Evolutionary conservation across 495 filamentous ascomycete genomes (phyloP), one percentile per base, ranked within the genome.

Genomic region (Penicillium psychrofluorescens): DNA sequence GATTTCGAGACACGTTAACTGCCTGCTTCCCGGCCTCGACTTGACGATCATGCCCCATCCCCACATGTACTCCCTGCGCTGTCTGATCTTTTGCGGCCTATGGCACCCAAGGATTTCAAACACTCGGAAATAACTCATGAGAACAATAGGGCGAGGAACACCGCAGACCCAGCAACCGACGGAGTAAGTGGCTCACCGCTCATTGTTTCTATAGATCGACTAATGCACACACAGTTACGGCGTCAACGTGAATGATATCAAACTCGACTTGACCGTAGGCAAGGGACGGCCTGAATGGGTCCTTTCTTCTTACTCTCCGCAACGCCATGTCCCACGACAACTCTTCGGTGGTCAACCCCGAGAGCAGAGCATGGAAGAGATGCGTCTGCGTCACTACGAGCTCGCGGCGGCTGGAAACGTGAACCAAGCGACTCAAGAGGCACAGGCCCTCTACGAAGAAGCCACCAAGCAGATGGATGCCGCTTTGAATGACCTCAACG

Each of bases 361-460:
- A 14, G 90, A 95, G 61, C 80, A 87, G 51, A 91, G 87, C 54
- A 81, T 82, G 31, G 89, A 95, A 61, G 90, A 95, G 56, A 70
- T 90, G 39, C 76, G 88, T 41, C 40, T 90, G 11, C 74, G 78
- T 14, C 83, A 84, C 66, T 80, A 88, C 53, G 61, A 78, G 41
- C 70, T 71, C 7, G 54, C 64, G 29, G 71, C 76, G 12, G 45
- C 76, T 11, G 83, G 83, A 6, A 87, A 84, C 49, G 61, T 72
- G 33, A 66, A 83, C 46, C 70, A 74, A 44, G 85, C 85, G 8
- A 70, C 89, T 11, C 74, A 80, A 53, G 79, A 90, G 51, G 80
- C 86, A 37, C 66, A 75, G 15, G 59, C 46, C 5, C 55, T 89
- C 8, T 74, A 77, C 45, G 66, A 71, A 9, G 72, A 78, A 38